Evolutionary conservation across 1,284 basidiomycete genomes (phyloP).

Genomic region (Pseudozyma sp.): DNA sequence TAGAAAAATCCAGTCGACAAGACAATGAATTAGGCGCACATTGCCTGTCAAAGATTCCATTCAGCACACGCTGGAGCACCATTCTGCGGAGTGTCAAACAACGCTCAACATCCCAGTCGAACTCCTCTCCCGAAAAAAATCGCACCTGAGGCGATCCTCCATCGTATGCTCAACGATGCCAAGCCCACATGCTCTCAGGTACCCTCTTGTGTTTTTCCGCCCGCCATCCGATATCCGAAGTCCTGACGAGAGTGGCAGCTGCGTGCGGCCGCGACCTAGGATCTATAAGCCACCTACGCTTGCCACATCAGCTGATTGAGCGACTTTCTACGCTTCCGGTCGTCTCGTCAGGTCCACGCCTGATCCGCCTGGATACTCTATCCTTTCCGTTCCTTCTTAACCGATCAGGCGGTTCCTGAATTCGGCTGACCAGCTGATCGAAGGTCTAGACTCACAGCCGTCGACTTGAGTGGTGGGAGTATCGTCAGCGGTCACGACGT

Average conservation of each 20-base stretch:
- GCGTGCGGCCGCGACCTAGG: too few species aligned
- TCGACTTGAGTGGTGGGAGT: not conserved
- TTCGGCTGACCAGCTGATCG: not conserved
- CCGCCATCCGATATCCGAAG: conserved; percentile 8
- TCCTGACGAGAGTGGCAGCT: not conserved
- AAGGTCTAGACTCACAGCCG: not conserved
- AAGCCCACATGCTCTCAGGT: not conserved
- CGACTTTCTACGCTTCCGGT: conserved; percentile 16
- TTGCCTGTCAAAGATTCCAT: not conserved
- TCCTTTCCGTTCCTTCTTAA: too few species aligned
- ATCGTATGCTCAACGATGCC: not conserved
- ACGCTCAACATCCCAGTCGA: conserved; percentile 4
- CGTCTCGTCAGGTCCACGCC: not conserved
- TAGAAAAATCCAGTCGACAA: not conserved
- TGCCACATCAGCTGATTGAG: not conserved
- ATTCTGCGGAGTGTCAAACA: conserved; percentile 12
- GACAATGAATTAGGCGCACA: not conserved
- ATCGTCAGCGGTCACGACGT: too few species aligned
- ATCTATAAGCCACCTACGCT: not conserved
- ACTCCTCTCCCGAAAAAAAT: not conserved
- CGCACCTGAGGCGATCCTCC: not conserved
- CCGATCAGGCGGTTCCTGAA: too few species aligned
- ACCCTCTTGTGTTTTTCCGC: conserved; percentile 12
- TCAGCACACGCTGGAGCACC: not conserved
- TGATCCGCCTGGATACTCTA: not conserved